Conservation (phyloP, 2,329 filamentous ascomycete genomes). For the Hawksworthiomyces lignivorus region DNA sequence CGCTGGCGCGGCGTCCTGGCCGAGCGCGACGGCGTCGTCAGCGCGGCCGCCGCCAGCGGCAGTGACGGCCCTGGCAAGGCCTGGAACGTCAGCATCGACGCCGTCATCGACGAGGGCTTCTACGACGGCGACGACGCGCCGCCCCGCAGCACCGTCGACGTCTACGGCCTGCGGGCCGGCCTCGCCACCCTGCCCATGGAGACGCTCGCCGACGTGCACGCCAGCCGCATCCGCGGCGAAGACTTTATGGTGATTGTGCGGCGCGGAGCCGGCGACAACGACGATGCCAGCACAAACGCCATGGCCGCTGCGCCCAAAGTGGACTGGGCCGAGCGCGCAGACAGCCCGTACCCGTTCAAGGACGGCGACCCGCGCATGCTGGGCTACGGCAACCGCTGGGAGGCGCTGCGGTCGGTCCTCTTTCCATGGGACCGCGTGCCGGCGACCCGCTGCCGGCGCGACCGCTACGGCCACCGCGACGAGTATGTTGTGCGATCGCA, state of each 20-base stretch:
- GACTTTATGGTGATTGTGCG: slow-evolving; percentile 16
- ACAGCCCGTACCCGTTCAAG: slow-evolving; percentile 7
- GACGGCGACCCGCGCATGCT: slow-evolving; percentile 14
- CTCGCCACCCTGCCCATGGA: slow-evolving; percentile 23
- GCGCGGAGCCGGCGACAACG: background rate
- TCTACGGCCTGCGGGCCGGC: slow-evolving; percentile 55
- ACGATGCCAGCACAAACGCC: background rate
- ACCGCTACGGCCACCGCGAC: slow-evolving; percentile 15
- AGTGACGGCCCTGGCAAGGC: background rate
- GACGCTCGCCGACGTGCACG: slow-evolving; percentile 15
- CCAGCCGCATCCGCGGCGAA: slow-evolving; percentile 9
- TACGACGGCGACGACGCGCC: slow-evolving; percentile 3
- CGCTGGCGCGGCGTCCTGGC: slow-evolving; percentile 14
- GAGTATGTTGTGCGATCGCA: slow-evolving; percentile 14
- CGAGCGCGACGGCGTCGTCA: slow-evolving; percentile 9
- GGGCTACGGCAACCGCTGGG: slow-evolving; percentile 15
- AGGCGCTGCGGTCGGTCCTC: slow-evolving; percentile 14
- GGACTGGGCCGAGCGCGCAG: slow-evolving; percentile 1
- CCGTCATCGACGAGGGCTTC: slow-evolving; percentile 11
- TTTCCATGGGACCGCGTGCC: slow-evolving; percentile 15
- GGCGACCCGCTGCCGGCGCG: slow-evolving; percentile 10
- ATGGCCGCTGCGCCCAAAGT: background rate
- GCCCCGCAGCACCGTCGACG: slow-evolving; percentile 38
- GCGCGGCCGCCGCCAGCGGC: background rate
- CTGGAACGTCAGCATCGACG: slow-evolving; percentile 9